Base-by-base conservation (phyloP, 225 moss, liverwort and hornwort genomes). In the Bryoerythrophyllum caledonicum region DNA sequence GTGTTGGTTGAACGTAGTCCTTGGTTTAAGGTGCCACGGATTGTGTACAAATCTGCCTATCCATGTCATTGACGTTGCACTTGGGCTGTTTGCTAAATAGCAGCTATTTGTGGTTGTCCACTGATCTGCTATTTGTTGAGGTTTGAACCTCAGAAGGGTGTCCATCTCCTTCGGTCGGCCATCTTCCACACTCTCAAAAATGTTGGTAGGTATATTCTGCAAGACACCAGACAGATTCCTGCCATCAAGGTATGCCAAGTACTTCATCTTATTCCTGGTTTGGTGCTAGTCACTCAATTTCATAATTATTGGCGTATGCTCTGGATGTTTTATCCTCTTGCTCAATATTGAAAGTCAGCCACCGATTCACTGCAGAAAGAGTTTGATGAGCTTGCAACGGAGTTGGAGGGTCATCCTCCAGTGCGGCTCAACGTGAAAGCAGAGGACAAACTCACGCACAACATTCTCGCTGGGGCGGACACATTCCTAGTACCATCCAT, bases 121-220 rank as follows among this genome's bases (percentile, higher is more conserved):
- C 83, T 91, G 93, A 89, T 93, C 63, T 87, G 86, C 43, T 89
- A 87, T 37, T 86, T 93, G 46, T 90, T 91, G 32, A 86, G 93
- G 44, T 81, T 93, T 26, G 93, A 91, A 28, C 91, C 91, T 21
- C 93, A 93, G 79, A 93, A 93, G 70, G 93, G 93, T 48, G 93
- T 93, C 0, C 78, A 88, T 57, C 74, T 93, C 34, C 91, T 93
- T 37, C 91, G 89, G 28, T 80, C 84, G 35, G 87, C 91, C 61
- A 89, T 91, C 25, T 91, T 89, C 60, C 87, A 87, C 66, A 89
- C 87, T 2, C 72, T 93, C 43, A 66, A 91, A 35, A 69, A 60
- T 44, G 93, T 91, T 71, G 93, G 89, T 7, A 91, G 91, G 55
- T 93, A 91, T 46, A 76, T 93, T 54, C 81, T 93, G 51, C 76